Base-by-base conservation (phyloP, 768 basidiomycete genomes). In the Tricholoma hemisulphureum region DNA sequence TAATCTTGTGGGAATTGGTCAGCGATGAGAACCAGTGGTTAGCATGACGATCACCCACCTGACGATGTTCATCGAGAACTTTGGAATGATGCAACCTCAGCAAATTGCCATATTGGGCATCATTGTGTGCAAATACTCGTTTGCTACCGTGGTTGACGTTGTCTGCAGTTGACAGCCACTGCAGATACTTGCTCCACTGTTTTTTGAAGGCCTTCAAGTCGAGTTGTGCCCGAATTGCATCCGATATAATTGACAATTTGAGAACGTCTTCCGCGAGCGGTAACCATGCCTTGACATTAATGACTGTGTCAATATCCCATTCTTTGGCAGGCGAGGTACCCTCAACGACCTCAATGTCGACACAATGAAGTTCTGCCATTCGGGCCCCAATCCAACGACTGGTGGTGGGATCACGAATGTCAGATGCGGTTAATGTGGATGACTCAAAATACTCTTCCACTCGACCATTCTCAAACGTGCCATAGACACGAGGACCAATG, bases 361-460 rank as follows among this genome's bases (percentile, higher is more conserved):
- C 96, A 23, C 87, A 85, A 73, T 99, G 97, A 29, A 99, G 81
- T 71, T 98, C 95, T 20, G 93, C 87, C 96, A 98, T 98, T 31
- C 96, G 82, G 20, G 88, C 83, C n/a, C 87, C 95, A 63, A 98
- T 93, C 83, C 90, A 93, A 26, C 86, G 78, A 68, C 91, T 94
- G 55, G 88, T 84, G 58, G 75, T 71, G 14, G 85, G 83, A 63
- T 93, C 84, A 49, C 93, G 83, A 60, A 99, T 78, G 67, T 97
- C 93, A 39, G 80, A 71, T 11, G 91, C 79, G 1, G 85, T 87
- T 46, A 98, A 77, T 2, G 94, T 88, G 31, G 85, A 80, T 14
- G 93, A 93, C 59, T 95, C 85, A 70, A 98, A 98, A 73, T 92
- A 97, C 72, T 99, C 89, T 74, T 98, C 97, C 45, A 98, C 77